These are phyloP conservation scores for Aspergillus steynii DNA, from an alignment of 495 filamentous ascomycete genomes.

Conservation along the genomic window DNA sequence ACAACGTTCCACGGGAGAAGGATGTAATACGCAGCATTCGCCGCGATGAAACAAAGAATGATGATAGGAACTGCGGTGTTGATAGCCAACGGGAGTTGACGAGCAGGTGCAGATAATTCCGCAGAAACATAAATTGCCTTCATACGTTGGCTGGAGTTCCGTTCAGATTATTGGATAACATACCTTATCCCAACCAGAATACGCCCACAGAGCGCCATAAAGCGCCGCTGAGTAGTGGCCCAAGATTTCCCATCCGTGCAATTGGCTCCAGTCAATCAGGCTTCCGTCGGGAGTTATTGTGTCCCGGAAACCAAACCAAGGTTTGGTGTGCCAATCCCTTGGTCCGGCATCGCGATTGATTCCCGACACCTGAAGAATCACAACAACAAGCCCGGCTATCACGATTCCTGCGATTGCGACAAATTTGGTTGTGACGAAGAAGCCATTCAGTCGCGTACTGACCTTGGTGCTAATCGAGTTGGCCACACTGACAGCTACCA, in stretches of 20 bases:
- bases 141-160: no score
- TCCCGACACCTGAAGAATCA: slow-evolving; percentile 8
- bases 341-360: not conserved
- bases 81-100: slow-evolving; percentile 23
- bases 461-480: slow-evolving; percentile 25
- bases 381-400: slow-evolving; percentile 14
- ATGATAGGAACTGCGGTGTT: slow-evolving; percentile 23
- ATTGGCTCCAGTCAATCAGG: slow-evolving; percentile 17
- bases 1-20: slow-evolving; percentile 24
- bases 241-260: slow-evolving; percentile 19
- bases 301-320: slow-evolving; percentile 20
- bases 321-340: slow-evolving; percentile 17
- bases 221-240: slow-evolving; percentile 25
- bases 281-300: slow-evolving; percentile 20
- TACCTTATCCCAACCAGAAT: slow-evolving; percentile 27
- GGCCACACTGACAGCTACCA: slow-evolving; percentile 17
- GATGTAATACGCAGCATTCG: slow-evolving; percentile 22
- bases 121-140: slow-evolving; percentile 24
- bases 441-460: slow-evolving; percentile 19
- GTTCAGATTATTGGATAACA: not conserved
- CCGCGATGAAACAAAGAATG: slow-evolving; percentile 19
- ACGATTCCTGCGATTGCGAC: slow-evolving; percentile 15
- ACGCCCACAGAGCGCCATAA: slow-evolving; percentile 24
- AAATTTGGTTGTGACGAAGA: slow-evolving; percentile 25
- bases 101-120: slow-evolving; percentile 21